Percentiles rank a stretch among this genome's conserved stretches.
Evolutionary conservation across 495 filamentous ascomycete species (phyloP).

Genomic region (Collariella sp.): DNA sequence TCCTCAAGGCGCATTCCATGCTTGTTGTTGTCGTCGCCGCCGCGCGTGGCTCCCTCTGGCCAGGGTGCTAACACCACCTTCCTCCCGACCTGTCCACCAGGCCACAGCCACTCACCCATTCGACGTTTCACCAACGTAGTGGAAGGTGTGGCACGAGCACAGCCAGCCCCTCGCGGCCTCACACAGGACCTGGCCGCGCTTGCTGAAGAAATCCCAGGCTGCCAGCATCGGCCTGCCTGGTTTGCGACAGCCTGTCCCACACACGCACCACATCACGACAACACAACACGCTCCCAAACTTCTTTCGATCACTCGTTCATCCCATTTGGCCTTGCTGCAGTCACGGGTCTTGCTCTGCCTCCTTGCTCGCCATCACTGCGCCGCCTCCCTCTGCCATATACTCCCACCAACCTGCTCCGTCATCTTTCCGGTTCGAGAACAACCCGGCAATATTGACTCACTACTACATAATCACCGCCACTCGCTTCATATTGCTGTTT

Average conservation of each 20-base stretch:
- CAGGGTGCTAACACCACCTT: too few species aligned
- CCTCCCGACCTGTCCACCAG: too few species aligned
- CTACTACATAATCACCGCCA: background rate
- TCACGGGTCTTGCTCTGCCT: background rate
- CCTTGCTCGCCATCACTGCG: background rate
- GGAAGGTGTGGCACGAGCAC: constrained; percentile 6
- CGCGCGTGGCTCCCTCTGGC: background rate
- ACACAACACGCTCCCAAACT: background rate
- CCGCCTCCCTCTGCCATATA: background rate
- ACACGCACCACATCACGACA: background rate
- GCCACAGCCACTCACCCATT: too few species aligned
- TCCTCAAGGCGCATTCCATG: background rate
- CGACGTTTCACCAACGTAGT: constrained; percentile 3
- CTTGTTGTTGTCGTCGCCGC: background rate
- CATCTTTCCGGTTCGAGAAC: background rate
- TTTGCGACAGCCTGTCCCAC: background rate
- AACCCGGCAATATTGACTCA: background rate
- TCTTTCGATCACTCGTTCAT: background rate
- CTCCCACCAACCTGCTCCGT: background rate
- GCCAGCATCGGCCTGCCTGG: background rate
- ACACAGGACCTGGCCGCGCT: background rate
- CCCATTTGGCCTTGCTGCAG: background rate
- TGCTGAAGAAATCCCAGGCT: background rate
- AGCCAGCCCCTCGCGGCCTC: background rate
- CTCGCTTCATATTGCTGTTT: constrained; percentile 1